A percentile compares a stretch with the other conserved stretches of the same genome.
phyloP scores from a whole-genome alignment of 345 rosid species.

The Populus alba region DNA sequence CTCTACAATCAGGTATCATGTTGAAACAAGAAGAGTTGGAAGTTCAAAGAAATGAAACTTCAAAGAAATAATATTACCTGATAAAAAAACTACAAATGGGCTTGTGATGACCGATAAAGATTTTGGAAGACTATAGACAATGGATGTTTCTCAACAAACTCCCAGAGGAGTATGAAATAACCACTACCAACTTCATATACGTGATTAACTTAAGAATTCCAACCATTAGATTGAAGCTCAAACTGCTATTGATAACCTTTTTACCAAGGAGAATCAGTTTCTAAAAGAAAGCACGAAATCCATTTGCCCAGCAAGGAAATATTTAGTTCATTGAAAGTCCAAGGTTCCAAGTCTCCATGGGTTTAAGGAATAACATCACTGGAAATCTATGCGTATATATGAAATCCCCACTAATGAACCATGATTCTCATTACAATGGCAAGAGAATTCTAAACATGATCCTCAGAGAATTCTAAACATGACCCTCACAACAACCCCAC shows the following conservation, averaged over 20 bases:
- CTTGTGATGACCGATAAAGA: too few species aligned
- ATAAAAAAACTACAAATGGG: too few species aligned
- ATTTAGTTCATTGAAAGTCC: neutral
- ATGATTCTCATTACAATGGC: neutral
- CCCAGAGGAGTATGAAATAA: too few species aligned
- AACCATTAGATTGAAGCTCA: neutral
- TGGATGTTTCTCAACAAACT: too few species aligned
- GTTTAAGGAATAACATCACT: neutral
- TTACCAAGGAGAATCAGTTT: neutral
- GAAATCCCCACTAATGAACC: neutral
- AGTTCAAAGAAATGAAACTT: neutral
- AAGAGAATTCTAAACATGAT: neutral
- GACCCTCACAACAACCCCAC: neutral
- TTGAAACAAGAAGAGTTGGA: neutral
- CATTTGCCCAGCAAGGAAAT: neutral
- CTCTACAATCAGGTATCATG: neutral
- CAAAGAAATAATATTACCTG: neutral
- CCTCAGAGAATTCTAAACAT: neutral
- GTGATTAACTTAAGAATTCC: neutral
- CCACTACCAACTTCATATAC: neutral
- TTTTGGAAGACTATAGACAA: too few species aligned
- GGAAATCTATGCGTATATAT: neutral
- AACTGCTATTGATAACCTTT: too few species aligned
- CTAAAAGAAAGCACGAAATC: neutral
- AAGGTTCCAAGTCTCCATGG: neutral